A percentile compares a stretch with the other conserved stretches of the same genome.
phyloP scores from a whole-genome alignment of 2,329 filamentous ascomycete genomes.

The Cordyceps sp. region DNA sequence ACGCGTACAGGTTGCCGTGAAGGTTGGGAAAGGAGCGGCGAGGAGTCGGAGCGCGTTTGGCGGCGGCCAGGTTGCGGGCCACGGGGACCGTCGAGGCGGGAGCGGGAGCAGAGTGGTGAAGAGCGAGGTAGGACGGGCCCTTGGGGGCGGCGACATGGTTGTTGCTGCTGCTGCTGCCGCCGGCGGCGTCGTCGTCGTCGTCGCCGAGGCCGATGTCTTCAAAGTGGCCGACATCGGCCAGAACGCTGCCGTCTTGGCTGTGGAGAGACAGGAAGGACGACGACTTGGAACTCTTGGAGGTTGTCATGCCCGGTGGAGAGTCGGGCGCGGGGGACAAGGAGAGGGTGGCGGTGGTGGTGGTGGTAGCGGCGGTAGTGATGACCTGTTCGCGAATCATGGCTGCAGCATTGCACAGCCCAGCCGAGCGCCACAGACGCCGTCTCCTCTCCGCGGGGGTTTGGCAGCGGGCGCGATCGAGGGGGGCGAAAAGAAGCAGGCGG shows the following conservation, averaged over 20 bases:
- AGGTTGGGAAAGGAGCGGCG: conserved; percentile 29
- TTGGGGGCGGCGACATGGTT: conserved; percentile 32
- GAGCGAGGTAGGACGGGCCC: conserved; percentile 25
- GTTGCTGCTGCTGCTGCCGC: too few relatives aligned
- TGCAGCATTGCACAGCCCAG: conserved; percentile 10
- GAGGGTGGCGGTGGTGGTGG: too few relatives aligned
- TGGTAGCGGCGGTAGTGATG: conserved; percentile 8
- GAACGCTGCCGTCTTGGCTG: conserved; percentile 53
- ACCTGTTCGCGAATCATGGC: conserved; percentile 18
- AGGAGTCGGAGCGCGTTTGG: conserved; percentile 13
- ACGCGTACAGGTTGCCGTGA: conserved; percentile 25
- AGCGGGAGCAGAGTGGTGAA: conserved; percentile 13
- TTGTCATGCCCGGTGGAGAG: conserved; percentile 46
- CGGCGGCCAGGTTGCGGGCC: conserved; percentile 14
- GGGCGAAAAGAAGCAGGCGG: too few relatives aligned
- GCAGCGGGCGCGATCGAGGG: background rate
- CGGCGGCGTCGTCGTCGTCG: too few relatives aligned
- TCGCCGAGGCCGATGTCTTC: conserved; percentile 86
- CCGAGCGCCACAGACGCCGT: background rate
- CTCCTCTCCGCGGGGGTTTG: background rate
- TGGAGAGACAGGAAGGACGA: conserved; percentile 73
- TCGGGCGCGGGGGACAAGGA: conserved; percentile 17
- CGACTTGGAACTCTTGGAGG: conserved; percentile 79
- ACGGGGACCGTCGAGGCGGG: conserved; percentile 10
- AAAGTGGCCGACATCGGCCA: conserved; percentile 67